Evolutionary conservation across 75 land plant species (phyloP), one percentile per base, ranked within the genome.

Genomic region (Ceratopteris richardii): DNA sequence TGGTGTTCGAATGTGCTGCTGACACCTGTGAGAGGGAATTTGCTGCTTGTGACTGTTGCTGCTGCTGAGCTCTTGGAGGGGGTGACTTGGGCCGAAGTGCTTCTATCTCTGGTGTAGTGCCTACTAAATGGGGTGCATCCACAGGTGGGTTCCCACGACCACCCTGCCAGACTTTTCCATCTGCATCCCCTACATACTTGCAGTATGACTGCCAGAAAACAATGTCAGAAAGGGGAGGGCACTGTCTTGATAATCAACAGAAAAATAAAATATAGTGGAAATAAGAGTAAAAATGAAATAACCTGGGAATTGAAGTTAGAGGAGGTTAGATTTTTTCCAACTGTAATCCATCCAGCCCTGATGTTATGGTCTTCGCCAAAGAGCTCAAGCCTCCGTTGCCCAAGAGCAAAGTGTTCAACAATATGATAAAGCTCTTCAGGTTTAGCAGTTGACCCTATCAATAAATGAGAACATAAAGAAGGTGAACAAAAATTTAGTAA

Each of bases 361-460:
- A 94, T 94, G 70, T 94, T 94, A 59, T 94, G 98, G 61, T 94
- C 98, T 68, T 86, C 98, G 60, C 98, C 98, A 71, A 94, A 94
- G 31, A 94, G 87, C 66, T 94, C 98, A 54, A 94, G 78, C n/a
- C 98, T 77, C 44, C 98, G 76, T 40, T 83, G 76, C 22, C 98
- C 98, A 47, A 86, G 83, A 19, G 96, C 79, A 67, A 94, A 94
- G 70, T 94, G 98, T 68, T 94, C 98, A 61, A 94, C 80, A 17
- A 94, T 94, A 28, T 95, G 81, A 51, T 94, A 94, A 63, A 94
- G 77, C 65, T 94, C 98, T 53, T 94, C 98, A 18, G 98, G 98
- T 72, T 94, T 94, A 64, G 69, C 72, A 10, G 90, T 88, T 58
- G 96, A 88, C 51, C 98, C 98, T 88, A 54, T 21, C 71, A n/a